Evolutionary conservation across 371 early-diverging fungal species (phyloP).

Genomic region (Syncephalastrum monosporum): DNA sequence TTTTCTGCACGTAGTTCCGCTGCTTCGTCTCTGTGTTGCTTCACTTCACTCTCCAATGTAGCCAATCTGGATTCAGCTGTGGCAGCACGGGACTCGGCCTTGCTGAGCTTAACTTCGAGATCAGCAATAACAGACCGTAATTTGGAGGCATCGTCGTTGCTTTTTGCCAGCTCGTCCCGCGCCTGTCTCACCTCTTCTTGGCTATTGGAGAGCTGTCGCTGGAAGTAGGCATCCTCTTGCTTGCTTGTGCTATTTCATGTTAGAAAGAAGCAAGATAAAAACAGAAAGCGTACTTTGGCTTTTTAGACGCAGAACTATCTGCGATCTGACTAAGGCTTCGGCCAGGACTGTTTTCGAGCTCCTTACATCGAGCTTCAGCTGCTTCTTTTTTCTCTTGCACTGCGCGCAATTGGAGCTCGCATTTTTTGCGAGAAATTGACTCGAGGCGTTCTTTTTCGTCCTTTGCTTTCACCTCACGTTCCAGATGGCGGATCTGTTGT

Average conservation of each 20-base stretch:
- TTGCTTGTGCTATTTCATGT: slow-evolving; percentile 1
- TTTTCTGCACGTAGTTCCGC: slow-evolving; percentile 26
- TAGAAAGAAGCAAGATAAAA: not conserved
- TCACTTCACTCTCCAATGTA: slow-evolving; percentile 20
- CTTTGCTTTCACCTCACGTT: slow-evolving; percentile 17
- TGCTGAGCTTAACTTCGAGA: slow-evolving; percentile 28
- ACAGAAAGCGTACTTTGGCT: not conserved
- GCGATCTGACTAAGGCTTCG: too few relatives aligned
- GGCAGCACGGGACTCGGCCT: slow-evolving; percentile 26
- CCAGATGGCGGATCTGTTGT: slow-evolving; percentile 14
- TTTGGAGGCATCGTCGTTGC: slow-evolving; percentile 17
- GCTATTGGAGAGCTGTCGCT: not conserved
- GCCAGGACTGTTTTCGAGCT: slow-evolving; percentile 6
- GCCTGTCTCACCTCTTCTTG: too few relatives aligned
- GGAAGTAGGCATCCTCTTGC: not conserved
- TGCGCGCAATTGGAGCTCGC: slow-evolving; percentile 31
- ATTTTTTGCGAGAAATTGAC: slow-evolving; percentile 26
- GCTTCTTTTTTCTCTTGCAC: slow-evolving; percentile 28
- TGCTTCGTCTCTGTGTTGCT: slow-evolving; percentile 33
- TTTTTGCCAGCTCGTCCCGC: slow-evolving; percentile 10
- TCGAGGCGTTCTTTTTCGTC: slow-evolving; percentile 25
- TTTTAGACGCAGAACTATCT: too few relatives aligned
- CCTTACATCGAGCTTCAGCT: slow-evolving; percentile 18
- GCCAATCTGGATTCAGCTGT: slow-evolving; percentile 20
- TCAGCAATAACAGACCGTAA: slow-evolving; percentile 23